These are phyloP conservation scores for Urtica urens DNA, from an alignment of 306 rosid genomes.

Conservation along the genomic window DNA sequence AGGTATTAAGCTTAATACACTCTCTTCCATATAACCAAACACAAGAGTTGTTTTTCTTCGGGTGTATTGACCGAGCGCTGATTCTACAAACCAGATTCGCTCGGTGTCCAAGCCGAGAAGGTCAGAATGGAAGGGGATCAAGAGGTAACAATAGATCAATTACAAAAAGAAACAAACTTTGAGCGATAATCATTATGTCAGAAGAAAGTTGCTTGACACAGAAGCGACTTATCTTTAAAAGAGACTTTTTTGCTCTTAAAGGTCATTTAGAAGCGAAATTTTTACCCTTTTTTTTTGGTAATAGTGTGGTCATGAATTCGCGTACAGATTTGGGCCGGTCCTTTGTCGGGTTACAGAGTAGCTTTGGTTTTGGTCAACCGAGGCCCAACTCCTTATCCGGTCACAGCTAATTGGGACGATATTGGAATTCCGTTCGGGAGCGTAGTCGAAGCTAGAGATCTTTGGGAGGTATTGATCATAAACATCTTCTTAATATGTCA, in stretches of 20 bases:
- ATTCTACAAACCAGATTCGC: conserved; percentile 42
- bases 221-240: no score
- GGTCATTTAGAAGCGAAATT: background rate
- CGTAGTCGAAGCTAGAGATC: conserved; percentile 63
- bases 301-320: no score
- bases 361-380: conserved; percentile 59
- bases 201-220: no score
- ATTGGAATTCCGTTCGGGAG: conserved; percentile 56
- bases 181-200: no score
- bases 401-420: conserved; percentile 79
- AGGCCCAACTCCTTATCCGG: conserved; percentile 22
- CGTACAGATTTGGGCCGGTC: conserved; percentile 88
- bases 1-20: conserved; percentile 28
- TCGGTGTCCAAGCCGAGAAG: conserved; percentile 80
- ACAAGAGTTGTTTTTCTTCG: background rate
- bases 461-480: conserved; percentile 58
- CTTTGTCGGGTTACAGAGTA: conserved; percentile 62
- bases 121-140: conserved; percentile 78
- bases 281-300: no score
- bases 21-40: no score
- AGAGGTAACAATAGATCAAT: no score
- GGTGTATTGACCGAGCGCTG: background rate
- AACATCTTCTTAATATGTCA: background rate
- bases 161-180: no score
- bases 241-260: background rate